These are phyloP conservation scores for Metschnikowia drakensbergensis DNA, from an alignment of 805 yeast species.

Conservation along the genomic window DNA sequence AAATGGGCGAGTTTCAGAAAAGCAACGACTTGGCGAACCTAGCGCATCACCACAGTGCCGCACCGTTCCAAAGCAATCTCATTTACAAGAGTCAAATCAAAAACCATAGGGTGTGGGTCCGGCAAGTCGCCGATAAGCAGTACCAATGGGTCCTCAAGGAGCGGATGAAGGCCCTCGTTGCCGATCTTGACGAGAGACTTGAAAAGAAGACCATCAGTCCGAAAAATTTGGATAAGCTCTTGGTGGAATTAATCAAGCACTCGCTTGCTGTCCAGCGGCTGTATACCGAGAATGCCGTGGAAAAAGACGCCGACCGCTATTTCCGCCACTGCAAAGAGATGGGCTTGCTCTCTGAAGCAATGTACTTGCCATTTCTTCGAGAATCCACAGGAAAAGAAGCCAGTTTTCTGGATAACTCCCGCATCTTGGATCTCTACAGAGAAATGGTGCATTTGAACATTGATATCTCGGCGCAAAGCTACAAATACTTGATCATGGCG, in stretches of 20 bases:
- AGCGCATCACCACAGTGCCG: conserved; percentile 28
- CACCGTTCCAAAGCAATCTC: conserved; percentile 28
- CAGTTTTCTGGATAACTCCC: conserved; percentile 20
- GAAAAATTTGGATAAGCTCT: conserved; percentile 15
- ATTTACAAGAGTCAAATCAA: conserved; percentile 28
- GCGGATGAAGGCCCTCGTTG: conserved; percentile 13
- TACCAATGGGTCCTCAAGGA: conserved; percentile 8
- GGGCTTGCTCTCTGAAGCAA: conserved; percentile 22
- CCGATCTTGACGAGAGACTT: conserved; percentile 7
- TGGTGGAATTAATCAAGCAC: conserved; percentile 27
- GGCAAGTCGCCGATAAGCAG: conserved; percentile 9
- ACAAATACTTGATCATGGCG: conserved; percentile 30
- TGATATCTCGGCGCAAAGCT: conserved; percentile 25
- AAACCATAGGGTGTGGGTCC: conserved; percentile 31
- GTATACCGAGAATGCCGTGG: background rate
- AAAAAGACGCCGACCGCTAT: conserved; percentile 21
- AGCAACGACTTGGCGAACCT: conserved; percentile 32
- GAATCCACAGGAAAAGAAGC: conserved; percentile 15
- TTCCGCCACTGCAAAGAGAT: conserved; percentile 18
- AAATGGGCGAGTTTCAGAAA: conserved; percentile 26
- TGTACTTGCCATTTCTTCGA: conserved; percentile 30
- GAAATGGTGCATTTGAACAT: conserved; percentile 30
- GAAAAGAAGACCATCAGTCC: conserved; percentile 6
- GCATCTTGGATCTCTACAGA: conserved; percentile 29
- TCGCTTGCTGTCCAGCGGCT: conserved; percentile 15